A percentile compares a stretch with the other conserved stretches of the same genome.
These are phyloP conservation scores for Magnusiomyces magnusii DNA, from an alignment of 1,139 yeast species.

Conservation along the genomic window DNA sequence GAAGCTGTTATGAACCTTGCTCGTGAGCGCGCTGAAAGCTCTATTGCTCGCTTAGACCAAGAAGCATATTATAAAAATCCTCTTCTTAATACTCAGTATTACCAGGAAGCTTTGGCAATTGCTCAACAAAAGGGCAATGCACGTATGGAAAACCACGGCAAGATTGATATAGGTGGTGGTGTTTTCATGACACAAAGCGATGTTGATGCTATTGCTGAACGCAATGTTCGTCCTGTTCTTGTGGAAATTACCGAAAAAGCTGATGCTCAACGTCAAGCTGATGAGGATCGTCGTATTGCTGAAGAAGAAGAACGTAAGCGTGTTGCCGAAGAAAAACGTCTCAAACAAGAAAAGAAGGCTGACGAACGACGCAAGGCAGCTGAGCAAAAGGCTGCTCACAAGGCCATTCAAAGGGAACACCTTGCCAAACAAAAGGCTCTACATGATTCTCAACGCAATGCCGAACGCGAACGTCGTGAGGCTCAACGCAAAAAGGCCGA, in stretches of 20 bases:
- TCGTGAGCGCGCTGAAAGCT: slow-evolving; percentile 30
- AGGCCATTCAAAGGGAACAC: slow-evolving; percentile 23
- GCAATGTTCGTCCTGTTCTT: slow-evolving; percentile 79
- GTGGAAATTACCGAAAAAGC: slow-evolving; percentile 68
- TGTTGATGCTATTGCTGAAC: slow-evolving; percentile 72
- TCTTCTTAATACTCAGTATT: slow-evolving; percentile 28
- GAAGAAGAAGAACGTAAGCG: slow-evolving; percentile 43
- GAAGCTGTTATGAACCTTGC: slow-evolving; percentile 31
- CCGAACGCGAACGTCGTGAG: slow-evolving; percentile 19
- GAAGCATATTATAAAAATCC: slow-evolving; percentile 33
- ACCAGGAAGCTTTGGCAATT: slow-evolving; percentile 39
- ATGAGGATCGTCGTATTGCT: slow-evolving; percentile 48
- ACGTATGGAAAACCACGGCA: slow-evolving; percentile 47
- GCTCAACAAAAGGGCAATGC: slow-evolving; percentile 63
- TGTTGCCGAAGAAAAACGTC: slow-evolving; percentile 31
- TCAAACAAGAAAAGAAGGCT: slow-evolving; percentile 20
- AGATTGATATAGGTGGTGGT: slow-evolving; percentile 85
- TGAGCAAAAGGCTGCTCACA: slow-evolving; percentile 27
- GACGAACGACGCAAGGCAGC: slow-evolving; percentile 25
- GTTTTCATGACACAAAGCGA: slow-evolving; percentile 67
- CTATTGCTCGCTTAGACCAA: slow-evolving; percentile 36
- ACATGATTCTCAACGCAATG: slow-evolving; percentile 14
- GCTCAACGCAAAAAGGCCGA: slow-evolving; percentile 17
- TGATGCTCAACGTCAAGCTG: slow-evolving; percentile 59
- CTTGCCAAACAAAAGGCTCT: slow-evolving; percentile 22